Conservation (phyloP, 179 eudicot species). For the Drosera spatulata region DNA sequence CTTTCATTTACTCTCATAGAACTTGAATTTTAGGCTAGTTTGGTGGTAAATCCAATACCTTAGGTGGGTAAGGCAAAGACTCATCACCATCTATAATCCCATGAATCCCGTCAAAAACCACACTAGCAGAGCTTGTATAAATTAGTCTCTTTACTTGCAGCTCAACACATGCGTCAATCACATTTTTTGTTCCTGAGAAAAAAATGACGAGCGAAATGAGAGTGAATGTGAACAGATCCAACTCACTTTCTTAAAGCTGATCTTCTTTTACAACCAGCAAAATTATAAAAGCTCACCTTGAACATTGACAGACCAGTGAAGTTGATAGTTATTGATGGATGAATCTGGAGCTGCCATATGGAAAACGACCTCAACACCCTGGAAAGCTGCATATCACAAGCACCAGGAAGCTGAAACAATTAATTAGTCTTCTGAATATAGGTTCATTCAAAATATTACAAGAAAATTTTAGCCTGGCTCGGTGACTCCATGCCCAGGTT, state of each 20-base stretch:
- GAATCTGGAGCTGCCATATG: slow-evolving; percentile 88
- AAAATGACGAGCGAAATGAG: not conserved
- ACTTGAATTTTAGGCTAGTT: not conserved
- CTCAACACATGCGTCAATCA: slow-evolving; percentile 72
- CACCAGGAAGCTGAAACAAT: not conserved
- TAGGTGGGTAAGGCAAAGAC: slow-evolving; percentile 72
- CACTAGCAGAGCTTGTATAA: slow-evolving; percentile 91
- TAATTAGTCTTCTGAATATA: too few relatives aligned
- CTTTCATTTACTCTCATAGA: not conserved
- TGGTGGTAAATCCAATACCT: slow-evolving; percentile 33
- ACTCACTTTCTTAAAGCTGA: not conserved
- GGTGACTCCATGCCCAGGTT: not conserved
- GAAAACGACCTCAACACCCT: slow-evolving; percentile 77
- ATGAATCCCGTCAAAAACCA: slow-evolving; percentile 86
- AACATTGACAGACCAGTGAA: slow-evolving; percentile 65
- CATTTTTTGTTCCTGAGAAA: slow-evolving; percentile 63
- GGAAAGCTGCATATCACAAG: slow-evolving; percentile 38
- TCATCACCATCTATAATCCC: slow-evolving; percentile 71
- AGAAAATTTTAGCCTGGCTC: not conserved
- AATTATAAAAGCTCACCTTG: slow-evolving; percentile 23
- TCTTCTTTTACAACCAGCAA: slow-evolving; percentile 8
- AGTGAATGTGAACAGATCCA: not conserved
- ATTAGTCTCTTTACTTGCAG: slow-evolving; percentile 66
- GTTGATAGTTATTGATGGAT: slow-evolving; percentile 68
- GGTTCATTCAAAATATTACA: too few relatives aligned